Base-by-base conservation (phyloP, 2,329 filamentous ascomycete genomes). In the Apiospora marii region DNA sequence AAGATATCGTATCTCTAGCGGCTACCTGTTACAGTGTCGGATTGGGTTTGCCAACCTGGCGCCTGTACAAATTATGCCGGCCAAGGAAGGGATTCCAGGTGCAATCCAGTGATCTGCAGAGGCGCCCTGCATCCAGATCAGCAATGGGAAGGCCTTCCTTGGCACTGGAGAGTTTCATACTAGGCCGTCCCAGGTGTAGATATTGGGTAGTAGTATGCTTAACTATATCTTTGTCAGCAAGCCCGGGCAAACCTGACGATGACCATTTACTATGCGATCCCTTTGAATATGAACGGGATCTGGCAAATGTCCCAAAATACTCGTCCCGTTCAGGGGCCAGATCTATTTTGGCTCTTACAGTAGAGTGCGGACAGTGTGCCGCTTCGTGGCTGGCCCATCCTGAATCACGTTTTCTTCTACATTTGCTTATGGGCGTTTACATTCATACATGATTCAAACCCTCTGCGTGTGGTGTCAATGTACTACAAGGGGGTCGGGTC, bases 181-280 rank as follows among this genome's bases (percentile, higher is more conserved):
- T 64, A 64, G 34, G 34, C 30, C 10, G 10, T 64, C 58, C 34
- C 58, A 41, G 22, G 58, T 37, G 7, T 64, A 37, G 34, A 41
- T 3, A 41, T 10, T 37, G 5, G 34, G 58, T 22, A 22, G 58
- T 64, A 64, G 58, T 41, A 64, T 64, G 58, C 58, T 64, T 41
- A 64, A 64, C 58, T 64, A 24, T 64, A 64, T 64, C 34, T 64
- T 64, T 64, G 58, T 64, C 58, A 64, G 58, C 58, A 41, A 64
- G 2, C 58, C 19, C 22, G 3, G n/a, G 34, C 58, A 41, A 30
- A 30, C 51, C 51, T 58, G 27, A 19, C 49, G 49, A n/a, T 51
- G 30, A 3, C 53, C 53, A 37, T 61, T 22, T 14, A 24, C 49
- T 53, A 53, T 30, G 24, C 34, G 19, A 41, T 41, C 37, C 51